Evolutionary conservation across 108 stramenopile genomes (phyloP).

Genomic region (Cyclotella cryptica): DNA sequence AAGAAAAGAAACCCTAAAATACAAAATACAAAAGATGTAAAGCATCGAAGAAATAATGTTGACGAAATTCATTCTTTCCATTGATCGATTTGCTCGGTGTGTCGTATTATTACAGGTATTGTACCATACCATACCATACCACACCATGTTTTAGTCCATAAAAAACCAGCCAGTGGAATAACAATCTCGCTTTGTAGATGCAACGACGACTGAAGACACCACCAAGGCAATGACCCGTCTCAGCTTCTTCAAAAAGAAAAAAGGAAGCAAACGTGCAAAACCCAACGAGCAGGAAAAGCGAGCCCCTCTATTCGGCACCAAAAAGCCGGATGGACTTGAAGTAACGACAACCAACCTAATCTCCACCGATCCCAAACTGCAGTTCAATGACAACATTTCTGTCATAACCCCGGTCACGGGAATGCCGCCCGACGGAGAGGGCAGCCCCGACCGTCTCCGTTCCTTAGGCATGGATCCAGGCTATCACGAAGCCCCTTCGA

Average conservation of each 20-base stretch:
- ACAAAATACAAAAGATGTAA: no score
- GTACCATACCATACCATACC: no score
- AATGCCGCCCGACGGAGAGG: background rate
- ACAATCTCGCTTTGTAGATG: conserved; percentile 34
- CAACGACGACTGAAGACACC: conserved; percentile 20
- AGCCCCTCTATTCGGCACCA: background rate
- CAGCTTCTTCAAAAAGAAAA: conserved; percentile 13
- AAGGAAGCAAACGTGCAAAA: background rate
- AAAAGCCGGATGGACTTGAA: background rate
- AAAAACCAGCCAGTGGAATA: no score
- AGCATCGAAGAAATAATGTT: no score
- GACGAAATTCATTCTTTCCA: no score
- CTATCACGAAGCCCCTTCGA: background rate
- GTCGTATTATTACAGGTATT: no score
- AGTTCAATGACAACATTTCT: conserved; percentile 24
- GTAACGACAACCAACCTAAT: background rate
- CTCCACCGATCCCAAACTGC: background rate
- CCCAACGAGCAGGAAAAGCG: background rate
- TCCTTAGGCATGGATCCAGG: conserved; percentile 1
- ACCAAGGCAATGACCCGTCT: background rate
- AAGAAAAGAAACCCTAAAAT: no score
- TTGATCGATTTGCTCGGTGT: no score
- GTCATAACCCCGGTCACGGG: conserved; percentile 34
- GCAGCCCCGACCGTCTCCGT: conserved; percentile 13
- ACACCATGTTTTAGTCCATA: no score